Conservation (phyloP, 2,329 filamentous ascomycete species). For the Arthrobotrys entomopaga region DNA sequence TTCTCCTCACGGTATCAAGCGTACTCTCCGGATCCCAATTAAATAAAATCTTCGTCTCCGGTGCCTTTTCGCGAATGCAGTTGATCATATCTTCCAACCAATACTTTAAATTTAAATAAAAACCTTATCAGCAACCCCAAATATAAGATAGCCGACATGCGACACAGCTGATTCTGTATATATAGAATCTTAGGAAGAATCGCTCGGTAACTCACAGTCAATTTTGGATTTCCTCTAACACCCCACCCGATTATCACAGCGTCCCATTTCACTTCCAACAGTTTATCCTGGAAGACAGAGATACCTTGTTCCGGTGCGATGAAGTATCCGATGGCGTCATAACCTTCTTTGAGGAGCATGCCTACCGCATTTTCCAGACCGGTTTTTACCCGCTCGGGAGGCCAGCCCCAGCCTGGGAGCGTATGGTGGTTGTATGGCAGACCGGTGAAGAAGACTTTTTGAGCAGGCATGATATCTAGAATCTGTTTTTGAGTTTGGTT, state of each 20-base stretch:
- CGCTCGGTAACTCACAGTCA: conserved; percentile 31
- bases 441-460: conserved; percentile 46
- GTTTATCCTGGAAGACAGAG: conserved; percentile 46
- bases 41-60: conserved; percentile 50
- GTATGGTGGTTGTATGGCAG: conserved; percentile 50
- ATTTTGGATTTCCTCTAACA: conserved; percentile 45
- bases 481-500: too few relatives aligned
- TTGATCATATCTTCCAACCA: conserved; percentile 54
- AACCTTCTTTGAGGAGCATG: conserved; percentile 40
- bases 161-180: too few relatives aligned
- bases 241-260: conserved; percentile 54
- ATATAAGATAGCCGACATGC: too few relatives aligned
- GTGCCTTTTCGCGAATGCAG: conserved; percentile 40
- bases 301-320: conserved; percentile 47
- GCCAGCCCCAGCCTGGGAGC: conserved; percentile 50
- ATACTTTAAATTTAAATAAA: conserved; percentile 17
- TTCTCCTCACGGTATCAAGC: conserved; percentile 42
- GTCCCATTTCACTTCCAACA: conserved; percentile 48
- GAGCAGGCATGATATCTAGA: conserved; percentile 22
- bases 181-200: background rate
- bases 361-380: conserved; percentile 38
- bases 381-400: conserved; percentile 42
- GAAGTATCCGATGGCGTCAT: conserved; percentile 52
- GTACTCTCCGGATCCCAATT: conserved; percentile 54
- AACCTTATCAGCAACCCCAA: background rate